Base-by-base conservation (phyloP, 2,329 filamentous ascomycete species). In the Scytalidium sp. region DNA sequence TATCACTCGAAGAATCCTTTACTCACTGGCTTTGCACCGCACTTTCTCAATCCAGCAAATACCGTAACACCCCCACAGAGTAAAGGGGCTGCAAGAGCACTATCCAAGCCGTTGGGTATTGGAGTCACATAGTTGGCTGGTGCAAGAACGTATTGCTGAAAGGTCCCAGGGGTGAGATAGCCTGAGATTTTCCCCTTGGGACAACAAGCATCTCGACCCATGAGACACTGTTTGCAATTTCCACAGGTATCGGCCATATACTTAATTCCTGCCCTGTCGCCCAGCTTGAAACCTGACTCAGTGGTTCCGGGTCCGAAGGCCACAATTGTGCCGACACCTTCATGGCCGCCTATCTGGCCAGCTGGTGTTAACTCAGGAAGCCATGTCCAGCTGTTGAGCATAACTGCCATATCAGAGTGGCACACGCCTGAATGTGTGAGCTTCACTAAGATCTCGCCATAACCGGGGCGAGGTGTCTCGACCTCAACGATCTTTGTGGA, bases 51-150 rank as follows among this genome's bases (percentile, higher is more conserved):
- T 3, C 81, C 83, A 0, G 76, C 67, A 66, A 85, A 86, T 10
- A 81, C 78, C 0, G 83, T 87, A 10, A 86, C 73, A n/a, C 83
- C 84, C 10, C 81, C 83, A 62, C 83, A 87, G 51, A 85, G 75
- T 68, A 87, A 75, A 1, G 82, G 84, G 1, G 84, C 84, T 0
- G 84, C 84, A 13, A 71, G 70, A 25, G 78, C 82, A 11, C 76
- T 80, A 41, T 75, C 64, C 13, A 87, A 64, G 2, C 62, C 67
- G 2, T 83, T 80, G 0, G 83, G 83, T 53, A 87, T 85, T 1
- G 80, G 81, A 0, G 83, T 87, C 1, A 85, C 83, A 61, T 87
- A 86, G 66, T 76, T 75, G 6, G 82, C 82, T 8, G 80, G 79
- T 0, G 74, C 76, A 11, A 83, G 60, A n/a, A 76, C 75, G 60